phyloP scores from a whole-genome alignment of 305 asterid genomes.

The Rubia tinctorum region DNA sequence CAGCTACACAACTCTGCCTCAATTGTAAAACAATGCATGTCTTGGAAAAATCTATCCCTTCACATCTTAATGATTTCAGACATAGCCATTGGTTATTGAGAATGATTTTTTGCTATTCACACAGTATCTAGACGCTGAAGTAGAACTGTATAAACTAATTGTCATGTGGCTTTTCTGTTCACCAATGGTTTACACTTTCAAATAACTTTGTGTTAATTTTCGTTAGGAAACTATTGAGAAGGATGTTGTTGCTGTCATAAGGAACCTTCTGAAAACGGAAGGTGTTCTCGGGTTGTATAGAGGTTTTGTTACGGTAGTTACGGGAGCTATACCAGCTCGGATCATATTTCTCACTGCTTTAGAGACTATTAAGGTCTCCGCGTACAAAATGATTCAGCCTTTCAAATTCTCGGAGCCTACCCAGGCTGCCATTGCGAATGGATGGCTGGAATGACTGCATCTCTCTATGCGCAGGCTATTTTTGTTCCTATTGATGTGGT shows the following conservation, averaged over 20 bases:
- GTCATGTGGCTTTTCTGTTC: neutral
- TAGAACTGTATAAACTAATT: neutral
- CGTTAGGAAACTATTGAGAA: slow-evolving; percentile 55
- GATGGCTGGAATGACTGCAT: slow-evolving; percentile 90
- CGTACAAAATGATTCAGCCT: slow-evolving; percentile 71
- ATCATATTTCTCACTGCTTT: slow-evolving; percentile 88
- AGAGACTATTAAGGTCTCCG: slow-evolving; percentile 84
- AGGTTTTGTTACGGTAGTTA: slow-evolving; percentile 94
- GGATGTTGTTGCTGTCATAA: slow-evolving; percentile 69
- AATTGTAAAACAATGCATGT: neutral
- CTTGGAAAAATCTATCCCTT: neutral
- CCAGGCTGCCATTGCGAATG: slow-evolving; percentile 94
- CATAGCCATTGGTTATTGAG: neutral
- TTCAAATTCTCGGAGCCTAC: slow-evolving; percentile 80
- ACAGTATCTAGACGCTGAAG: neutral
- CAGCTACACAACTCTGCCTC: neutral
- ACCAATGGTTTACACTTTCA: neutral
- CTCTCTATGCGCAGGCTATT: slow-evolving; percentile 83
- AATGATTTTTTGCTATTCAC: neutral
- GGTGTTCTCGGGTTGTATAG: slow-evolving; percentile 87
- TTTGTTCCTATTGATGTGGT: slow-evolving; percentile 98
- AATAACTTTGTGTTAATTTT: too few species aligned
- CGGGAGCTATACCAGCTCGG: slow-evolving; percentile 97
- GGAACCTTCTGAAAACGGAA: slow-evolving; percentile 65
- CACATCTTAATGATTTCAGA: neutral